phyloP scores from a whole-genome alignment of 495 filamentous ascomycete genomes.

The Penicillium nucicola region DNA sequence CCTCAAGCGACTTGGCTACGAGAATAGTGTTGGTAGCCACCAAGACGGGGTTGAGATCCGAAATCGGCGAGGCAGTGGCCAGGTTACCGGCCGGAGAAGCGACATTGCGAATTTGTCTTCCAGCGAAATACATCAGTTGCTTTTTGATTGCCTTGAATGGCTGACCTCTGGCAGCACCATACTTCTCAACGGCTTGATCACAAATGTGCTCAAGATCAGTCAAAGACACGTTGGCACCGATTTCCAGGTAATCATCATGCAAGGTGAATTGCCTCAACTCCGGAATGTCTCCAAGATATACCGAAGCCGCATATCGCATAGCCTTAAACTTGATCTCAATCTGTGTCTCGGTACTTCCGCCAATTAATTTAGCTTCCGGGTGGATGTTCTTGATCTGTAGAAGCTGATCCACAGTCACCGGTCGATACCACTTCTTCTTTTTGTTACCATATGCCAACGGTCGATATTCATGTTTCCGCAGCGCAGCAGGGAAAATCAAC shows the following conservation, averaged over 20 bases:
- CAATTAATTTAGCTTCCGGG: conserved; percentile 89
- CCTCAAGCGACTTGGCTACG: conserved; percentile 67
- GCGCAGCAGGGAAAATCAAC: conserved; percentile 84
- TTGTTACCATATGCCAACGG: conserved; percentile 92
- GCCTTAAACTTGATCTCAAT: conserved; percentile 99
- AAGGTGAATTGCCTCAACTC: conserved; percentile 80
- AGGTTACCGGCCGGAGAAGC: conserved; percentile 95
- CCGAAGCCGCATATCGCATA: conserved; percentile 82
- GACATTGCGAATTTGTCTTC: conserved; percentile 93
- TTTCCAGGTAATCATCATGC: conserved; percentile 73
- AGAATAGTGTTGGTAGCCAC: conserved; percentile 81
- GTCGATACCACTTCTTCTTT: conserved; percentile 89
- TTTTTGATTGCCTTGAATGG: conserved; percentile 50
- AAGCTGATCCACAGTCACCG: conserved; percentile 81
- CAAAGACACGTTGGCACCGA: conserved; percentile 88
- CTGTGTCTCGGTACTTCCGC: conserved; percentile 94
- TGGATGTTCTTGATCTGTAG: conserved; percentile 85
- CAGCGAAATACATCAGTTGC: conserved; percentile 79
- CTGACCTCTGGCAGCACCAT: conserved; percentile 69
- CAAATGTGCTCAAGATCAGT: conserved; percentile 67
- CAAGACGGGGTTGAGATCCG: conserved; percentile 92
- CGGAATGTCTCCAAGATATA: conserved; percentile 89
- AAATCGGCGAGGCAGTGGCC: conserved; percentile 93
- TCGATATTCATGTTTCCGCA: conserved; percentile 77
- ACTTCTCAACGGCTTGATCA: conserved; percentile 73